Conservation (phyloP, 2,329 filamentous ascomycete genomes). For the Cordyceps cicadae region DNA sequence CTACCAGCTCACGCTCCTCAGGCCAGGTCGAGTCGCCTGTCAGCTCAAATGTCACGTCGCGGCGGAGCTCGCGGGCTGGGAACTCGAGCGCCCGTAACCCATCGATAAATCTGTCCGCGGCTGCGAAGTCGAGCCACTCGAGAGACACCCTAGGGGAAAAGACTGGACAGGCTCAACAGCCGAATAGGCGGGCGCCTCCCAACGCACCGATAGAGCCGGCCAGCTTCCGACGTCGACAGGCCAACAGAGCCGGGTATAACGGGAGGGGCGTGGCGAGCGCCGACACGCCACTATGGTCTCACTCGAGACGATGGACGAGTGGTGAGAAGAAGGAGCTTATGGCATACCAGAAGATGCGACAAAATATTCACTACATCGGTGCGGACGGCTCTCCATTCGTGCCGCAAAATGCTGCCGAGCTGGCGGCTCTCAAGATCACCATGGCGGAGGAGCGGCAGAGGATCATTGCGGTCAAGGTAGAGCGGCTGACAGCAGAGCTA, state of each 20-base stretch:
- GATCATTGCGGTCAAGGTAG: constrained; percentile 4
- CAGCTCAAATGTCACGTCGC: not conserved
- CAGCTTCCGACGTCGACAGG: not conserved
- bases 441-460: constrained; percentile 2
- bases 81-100: not conserved
- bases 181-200: not conserved
- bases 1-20: constrained; percentile 7
- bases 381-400: constrained; percentile 15
- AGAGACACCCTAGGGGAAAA: not conserved
- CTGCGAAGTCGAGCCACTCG: not conserved
- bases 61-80: not conserved
- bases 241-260: not conserved
- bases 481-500: constrained; percentile 3
- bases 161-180: not conserved
- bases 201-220: constrained; percentile 3
- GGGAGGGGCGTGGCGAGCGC: not conserved
- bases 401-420: constrained; percentile 15
- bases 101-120: not conserved
- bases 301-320: constrained; percentile 16
- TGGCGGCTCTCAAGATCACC: not conserved
- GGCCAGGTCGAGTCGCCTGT: not conserved
- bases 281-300: constrained; percentile 1
- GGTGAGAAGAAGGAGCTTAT: constrained; percentile 10
- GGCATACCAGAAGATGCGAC: constrained; percentile 15
- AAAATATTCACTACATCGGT: constrained; percentile 14